Conservation (phyloP, 192 early-diverging fungal genomes). For the Linnemannia schmuckeri region DNA sequence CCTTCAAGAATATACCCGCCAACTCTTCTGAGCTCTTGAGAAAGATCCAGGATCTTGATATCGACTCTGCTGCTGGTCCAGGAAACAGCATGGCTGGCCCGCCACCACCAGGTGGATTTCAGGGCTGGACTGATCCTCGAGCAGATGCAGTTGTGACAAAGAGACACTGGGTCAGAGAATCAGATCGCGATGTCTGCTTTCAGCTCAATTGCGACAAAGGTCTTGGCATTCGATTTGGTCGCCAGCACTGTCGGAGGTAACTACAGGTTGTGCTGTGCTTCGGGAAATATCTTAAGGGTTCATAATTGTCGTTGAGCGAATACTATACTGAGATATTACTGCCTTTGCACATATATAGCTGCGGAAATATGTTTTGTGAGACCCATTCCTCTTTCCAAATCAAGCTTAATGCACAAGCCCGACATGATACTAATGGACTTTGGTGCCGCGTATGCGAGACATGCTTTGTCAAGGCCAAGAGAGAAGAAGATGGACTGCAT, state of each 20-base stretch:
- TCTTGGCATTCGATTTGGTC: conserved; percentile 62
- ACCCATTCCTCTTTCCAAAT: conserved; percentile 69
- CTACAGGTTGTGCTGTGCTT: conserved; percentile 10
- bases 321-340: neutral
- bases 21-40: conserved; percentile 57
- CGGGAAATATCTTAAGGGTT: neutral
- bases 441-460: conserved; percentile 71
- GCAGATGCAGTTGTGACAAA: conserved; percentile 63
- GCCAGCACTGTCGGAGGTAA: conserved; percentile 69
- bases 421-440: conserved; percentile 70
- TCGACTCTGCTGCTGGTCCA: conserved; percentile 40
- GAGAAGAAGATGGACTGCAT: conserved; percentile 57
- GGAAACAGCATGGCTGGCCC: conserved; percentile 40
- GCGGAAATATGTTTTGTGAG: conserved; percentile 74
- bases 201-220: conserved; percentile 60
- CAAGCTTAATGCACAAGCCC: conserved; percentile 69
- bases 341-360: conserved; percentile 54
- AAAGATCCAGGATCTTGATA: conserved; percentile 61
- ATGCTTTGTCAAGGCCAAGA: conserved; percentile 59
- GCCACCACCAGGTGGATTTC: conserved; percentile 49
- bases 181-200: conserved; percentile 61
- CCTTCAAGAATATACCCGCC: conserved; percentile 57
- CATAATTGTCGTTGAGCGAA: neutral
- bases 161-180: conserved; percentile 68
- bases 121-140: conserved; percentile 50